phyloP scores from a whole-genome alignment of 768 basidiomycete genomes.

The Suillus subalutaceus region DNA sequence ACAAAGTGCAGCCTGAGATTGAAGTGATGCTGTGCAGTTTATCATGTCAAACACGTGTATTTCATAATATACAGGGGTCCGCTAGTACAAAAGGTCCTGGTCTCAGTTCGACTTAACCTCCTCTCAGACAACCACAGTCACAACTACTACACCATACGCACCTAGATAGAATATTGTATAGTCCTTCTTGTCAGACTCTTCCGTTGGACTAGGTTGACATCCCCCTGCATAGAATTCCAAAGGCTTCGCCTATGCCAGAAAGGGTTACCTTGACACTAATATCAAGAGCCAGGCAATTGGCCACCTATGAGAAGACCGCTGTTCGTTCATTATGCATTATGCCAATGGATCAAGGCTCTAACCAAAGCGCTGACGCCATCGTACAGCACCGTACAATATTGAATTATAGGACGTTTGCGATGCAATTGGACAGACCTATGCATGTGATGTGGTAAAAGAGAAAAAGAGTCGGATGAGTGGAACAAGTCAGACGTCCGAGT shows the following conservation, averaged over 20 bases:
- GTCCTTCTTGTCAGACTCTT: background rate
- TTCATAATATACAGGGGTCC: constrained; percentile 3
- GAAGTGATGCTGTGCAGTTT: background rate
- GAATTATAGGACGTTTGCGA: background rate
- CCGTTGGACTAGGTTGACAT: background rate
- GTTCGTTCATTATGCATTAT: background rate
- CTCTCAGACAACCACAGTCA: background rate
- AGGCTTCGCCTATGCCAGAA: background rate
- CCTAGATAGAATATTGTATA: background rate
- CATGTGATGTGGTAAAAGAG: background rate
- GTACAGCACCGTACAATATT: background rate
- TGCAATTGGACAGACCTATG: background rate
- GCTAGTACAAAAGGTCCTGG: background rate
- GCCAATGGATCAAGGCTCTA: background rate
- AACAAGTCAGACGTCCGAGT: background rate
- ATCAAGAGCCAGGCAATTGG: no score
- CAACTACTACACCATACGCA: background rate
- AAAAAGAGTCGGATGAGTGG: background rate
- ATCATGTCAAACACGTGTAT: background rate
- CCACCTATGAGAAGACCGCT: background rate
- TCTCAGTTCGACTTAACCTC: background rate
- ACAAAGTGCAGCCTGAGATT: background rate
- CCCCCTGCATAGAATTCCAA: background rate
- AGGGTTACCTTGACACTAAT: background rate
- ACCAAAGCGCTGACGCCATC: background rate